Conservation (phyloP, 768 basidiomycete species). For the Boletus coccyginus region DNA sequence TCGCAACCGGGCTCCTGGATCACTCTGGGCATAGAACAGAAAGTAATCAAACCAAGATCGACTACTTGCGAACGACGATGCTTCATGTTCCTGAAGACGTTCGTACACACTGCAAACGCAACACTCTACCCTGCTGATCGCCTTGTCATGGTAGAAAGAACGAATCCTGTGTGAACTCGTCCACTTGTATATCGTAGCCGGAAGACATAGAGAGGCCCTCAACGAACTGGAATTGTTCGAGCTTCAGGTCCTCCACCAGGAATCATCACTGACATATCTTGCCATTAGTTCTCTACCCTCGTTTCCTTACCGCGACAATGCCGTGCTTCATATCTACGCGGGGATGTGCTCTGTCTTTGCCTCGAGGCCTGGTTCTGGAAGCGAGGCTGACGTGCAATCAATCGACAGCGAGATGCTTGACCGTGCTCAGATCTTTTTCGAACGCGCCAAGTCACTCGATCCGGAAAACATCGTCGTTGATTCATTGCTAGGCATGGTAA, state of each 20-base stretch:
- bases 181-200: slow-evolving; percentile 58
- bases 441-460: slow-evolving; percentile 60
- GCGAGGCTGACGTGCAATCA: slow-evolving; percentile 3
- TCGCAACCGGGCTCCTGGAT: slow-evolving; percentile 56
- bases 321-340: slow-evolving; percentile 78
- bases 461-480: slow-evolving; percentile 52
- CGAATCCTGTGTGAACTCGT: slow-evolving; percentile 72
- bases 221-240: slow-evolving; percentile 84
- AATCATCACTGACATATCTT: background rate
- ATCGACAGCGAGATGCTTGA: slow-evolving; percentile 44
- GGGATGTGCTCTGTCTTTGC: slow-evolving; percentile 69
- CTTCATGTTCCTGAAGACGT: slow-evolving; percentile 66
- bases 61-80: slow-evolving; percentile 71
- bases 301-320: slow-evolving; percentile 83
- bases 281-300: slow-evolving; percentile 73
- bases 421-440: slow-evolving; percentile 57
- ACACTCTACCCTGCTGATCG: slow-evolving; percentile 10
- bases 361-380: slow-evolving; percentile 37
- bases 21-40: slow-evolving; percentile 29
- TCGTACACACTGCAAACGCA: slow-evolving; percentile 23
- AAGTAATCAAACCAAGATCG: slow-evolving; percentile 38
- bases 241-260: background rate
- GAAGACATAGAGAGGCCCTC: slow-evolving; percentile 64
- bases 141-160: slow-evolving; percentile 54
- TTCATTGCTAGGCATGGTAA: slow-evolving; percentile 54